A percentile compares a stretch with the other conserved stretches of the same genome.
These are phyloP conservation scores for Gonapodya prolifera DNA, from an alignment of 192 early-diverging fungal genomes.

Conservation along the genomic window DNA sequence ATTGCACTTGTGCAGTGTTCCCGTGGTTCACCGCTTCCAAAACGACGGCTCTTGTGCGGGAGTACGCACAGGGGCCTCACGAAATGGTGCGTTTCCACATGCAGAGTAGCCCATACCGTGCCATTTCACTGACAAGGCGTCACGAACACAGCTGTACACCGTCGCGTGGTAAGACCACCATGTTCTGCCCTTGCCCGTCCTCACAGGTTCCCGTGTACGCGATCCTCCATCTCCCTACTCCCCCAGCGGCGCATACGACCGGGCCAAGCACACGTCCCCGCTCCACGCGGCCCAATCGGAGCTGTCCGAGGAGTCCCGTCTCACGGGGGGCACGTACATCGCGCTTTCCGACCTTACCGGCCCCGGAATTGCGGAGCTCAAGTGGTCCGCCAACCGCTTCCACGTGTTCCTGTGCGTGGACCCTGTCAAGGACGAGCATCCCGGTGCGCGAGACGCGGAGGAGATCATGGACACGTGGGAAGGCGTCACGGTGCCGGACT, in stretches of 20 bases:
- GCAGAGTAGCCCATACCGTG: not conserved
- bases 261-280: not conserved
- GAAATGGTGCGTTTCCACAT: slow-evolving; percentile 22
- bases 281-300: slow-evolving; percentile 31
- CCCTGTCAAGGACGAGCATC: slow-evolving; percentile 23
- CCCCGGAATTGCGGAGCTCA: slow-evolving; percentile 28
- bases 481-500: not conserved
- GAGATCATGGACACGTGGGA: not conserved
- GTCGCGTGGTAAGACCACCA: not conserved
- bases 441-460: slow-evolving; percentile 33
- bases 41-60: slow-evolving; percentile 38
- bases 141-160: not conserved
- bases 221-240: not conserved
- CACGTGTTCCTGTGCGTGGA: slow-evolving; percentile 38
- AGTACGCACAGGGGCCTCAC: slow-evolving; percentile 47
- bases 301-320: slow-evolving; percentile 40
- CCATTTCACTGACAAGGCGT: too few species aligned
- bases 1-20: too few species aligned
- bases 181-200: too few species aligned
- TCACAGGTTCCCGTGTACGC: too few species aligned
- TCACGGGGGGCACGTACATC: slow-evolving; percentile 36
- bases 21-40: slow-evolving; percentile 9
- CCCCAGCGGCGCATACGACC: not conserved
- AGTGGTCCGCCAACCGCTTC: slow-evolving; percentile 47
- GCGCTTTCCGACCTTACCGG: slow-evolving; percentile 24